Evolutionary conservation across 2,329 filamentous ascomycete species (phyloP).

Genomic region (Scorias spongiosa): DNA sequence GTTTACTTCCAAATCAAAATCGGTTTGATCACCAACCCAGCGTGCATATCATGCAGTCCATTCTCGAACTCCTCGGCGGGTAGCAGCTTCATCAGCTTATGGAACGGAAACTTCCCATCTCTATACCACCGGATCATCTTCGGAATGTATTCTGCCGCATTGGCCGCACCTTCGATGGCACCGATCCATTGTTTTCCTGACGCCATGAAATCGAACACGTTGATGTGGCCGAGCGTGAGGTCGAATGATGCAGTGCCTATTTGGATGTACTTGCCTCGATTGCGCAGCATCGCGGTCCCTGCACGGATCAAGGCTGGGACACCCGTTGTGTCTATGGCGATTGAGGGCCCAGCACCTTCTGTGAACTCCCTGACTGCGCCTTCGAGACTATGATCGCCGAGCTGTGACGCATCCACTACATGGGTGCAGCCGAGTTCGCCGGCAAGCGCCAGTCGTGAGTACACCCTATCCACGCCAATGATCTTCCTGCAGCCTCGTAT

Average conservation of each 20-base stretch:
- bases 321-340: conserved; percentile 38
- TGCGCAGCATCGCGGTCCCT: conserved; percentile 27
- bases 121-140: conserved; percentile 35
- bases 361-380: conserved; percentile 23
- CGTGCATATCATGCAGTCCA: conserved; percentile 29
- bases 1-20: conserved; percentile 23
- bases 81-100: conserved; percentile 32
- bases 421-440: conserved; percentile 27
- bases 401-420: conserved; percentile 21
- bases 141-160: conserved; percentile 29
- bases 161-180: conserved; percentile 31
- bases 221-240: conserved; percentile 24
- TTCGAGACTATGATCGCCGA: conserved; percentile 18
- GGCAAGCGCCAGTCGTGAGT: conserved; percentile 23
- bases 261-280: conserved; percentile 34
- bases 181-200: conserved; percentile 34
- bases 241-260: conserved; percentile 34
- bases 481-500: conserved; percentile 25
- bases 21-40: conserved; percentile 26
- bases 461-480: conserved; percentile 27
- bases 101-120: conserved; percentile 32
- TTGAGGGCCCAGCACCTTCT: conserved; percentile 26
- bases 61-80: conserved; percentile 26
- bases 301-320: conserved; percentile 28
- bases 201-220: conserved; percentile 31